phyloP scores from a whole-genome alignment of 1,139 yeast genomes.

The Yamadazyma membranifaciens region DNA sequence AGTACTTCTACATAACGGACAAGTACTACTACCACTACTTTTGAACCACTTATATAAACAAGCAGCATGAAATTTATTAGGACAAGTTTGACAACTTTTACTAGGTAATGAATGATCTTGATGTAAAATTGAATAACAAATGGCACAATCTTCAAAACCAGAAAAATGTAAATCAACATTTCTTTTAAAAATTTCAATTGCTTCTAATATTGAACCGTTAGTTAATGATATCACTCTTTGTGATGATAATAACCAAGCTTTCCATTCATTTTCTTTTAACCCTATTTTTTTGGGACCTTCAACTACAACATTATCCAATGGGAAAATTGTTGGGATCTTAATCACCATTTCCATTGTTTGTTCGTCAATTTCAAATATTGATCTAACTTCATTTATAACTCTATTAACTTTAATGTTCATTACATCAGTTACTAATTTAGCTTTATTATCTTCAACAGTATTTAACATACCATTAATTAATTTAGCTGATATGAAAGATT shows the following conservation, averaged over 20 bases:
- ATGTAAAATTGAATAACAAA: constrained; percentile 88
- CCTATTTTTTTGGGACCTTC: constrained; percentile 83
- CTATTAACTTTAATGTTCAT: constrained; percentile 57
- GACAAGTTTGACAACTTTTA: constrained; percentile 85
- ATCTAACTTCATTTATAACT: constrained; percentile 66
- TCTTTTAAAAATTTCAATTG: constrained; percentile 76
- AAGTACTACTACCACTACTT: constrained; percentile 85
- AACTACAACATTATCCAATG: constrained; percentile 69
- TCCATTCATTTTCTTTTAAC: constrained; percentile 90
- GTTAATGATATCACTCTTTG: constrained; percentile 73
- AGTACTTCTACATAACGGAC: constrained; percentile 89
- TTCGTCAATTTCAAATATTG: constrained; percentile 80
- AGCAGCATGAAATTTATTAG: constrained; percentile 93
- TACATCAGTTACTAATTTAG: constrained; percentile 44
- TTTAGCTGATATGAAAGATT: constrained; percentile 59
- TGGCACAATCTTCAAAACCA: constrained; percentile 95
- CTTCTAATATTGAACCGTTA: constrained; percentile 80
- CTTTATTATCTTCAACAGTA: constrained; percentile 45
- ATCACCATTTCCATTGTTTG: constrained; percentile 82
- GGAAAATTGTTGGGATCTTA: constrained; percentile 68
- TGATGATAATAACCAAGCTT: constrained; percentile 91
- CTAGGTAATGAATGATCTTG: constrained; percentile 90
- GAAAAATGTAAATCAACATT: constrained; percentile 82
- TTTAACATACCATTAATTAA: constrained; percentile 59
- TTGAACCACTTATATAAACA: constrained; percentile 97